A percentile compares a stretch with the other conserved stretches of the same genome.
phyloP scores from a whole-genome alignment of 768 basidiomycete species.

The Tulasnella sp. region DNA sequence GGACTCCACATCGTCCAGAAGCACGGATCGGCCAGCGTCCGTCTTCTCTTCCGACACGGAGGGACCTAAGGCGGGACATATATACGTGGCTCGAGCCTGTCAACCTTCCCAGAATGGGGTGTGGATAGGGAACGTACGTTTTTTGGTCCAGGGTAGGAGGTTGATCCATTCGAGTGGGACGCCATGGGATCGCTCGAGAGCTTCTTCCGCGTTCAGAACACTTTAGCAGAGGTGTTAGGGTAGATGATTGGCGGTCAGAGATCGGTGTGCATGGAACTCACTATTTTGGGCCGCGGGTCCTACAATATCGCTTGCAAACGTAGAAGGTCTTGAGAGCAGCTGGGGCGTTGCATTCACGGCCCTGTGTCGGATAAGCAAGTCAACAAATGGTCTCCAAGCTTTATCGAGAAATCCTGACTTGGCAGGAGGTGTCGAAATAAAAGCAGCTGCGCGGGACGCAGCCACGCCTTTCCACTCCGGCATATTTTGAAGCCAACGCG shows the following conservation, averaged over 20 bases:
- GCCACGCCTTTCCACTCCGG: neutral
- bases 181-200: neutral
- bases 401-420: neutral
- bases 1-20: neutral
- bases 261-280: neutral
- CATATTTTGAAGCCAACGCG: neutral
- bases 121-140: neutral
- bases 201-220: neutral
- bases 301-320: neutral
- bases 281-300: neutral
- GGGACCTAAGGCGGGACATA: neutral
- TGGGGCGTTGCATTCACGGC: neutral
- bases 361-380: neutral
- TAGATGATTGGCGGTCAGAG: no score
- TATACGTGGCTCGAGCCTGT: neutral
- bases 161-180: neutral
- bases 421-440: neutral
- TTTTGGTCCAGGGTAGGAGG: neutral
- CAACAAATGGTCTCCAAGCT: neutral
- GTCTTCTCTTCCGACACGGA: neutral
- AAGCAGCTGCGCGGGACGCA: neutral
- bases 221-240: neutral
- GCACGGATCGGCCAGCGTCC: neutral
- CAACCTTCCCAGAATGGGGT: neutral
- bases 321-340: neutral